Conservation (phyloP, 2,329 filamentous ascomycete species). For the Fusarium nelsonii region DNA sequence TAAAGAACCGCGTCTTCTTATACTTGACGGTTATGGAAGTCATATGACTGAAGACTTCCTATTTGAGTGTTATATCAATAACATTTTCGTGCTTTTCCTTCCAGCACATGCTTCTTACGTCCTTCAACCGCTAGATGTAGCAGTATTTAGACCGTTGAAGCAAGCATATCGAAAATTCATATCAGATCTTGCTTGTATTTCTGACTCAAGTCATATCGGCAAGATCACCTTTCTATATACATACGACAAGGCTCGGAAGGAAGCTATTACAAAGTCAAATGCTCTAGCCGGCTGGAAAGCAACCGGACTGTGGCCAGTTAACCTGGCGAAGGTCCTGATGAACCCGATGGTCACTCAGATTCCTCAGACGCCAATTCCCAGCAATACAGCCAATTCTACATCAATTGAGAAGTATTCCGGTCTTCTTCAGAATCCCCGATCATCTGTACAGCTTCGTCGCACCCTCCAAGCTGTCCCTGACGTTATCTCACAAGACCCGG, state of each 20-base stretch:
- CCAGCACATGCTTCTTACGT: not conserved
- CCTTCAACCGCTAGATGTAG: not conserved
- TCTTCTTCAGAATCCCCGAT: not conserved
- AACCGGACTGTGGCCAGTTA: not conserved
- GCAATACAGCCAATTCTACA: not conserved
- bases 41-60: not conserved
- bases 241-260: not conserved
- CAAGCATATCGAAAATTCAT: not conserved
- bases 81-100: not conserved
- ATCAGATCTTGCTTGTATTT: not conserved
- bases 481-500: too few relatives aligned
- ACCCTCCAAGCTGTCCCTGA: too few relatives aligned
- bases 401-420: not conserved
- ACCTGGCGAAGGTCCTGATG: not conserved
- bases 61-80: not conserved
- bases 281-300: not conserved
- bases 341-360: not conserved
- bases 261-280: not conserved
- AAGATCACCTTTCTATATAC: not conserved
- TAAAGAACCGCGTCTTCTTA: not conserved
- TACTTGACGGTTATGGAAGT: not conserved
- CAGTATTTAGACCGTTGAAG: not conserved
- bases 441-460: not conserved
- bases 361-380: not conserved
- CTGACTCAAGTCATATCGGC: not conserved